phyloP scores from a whole-genome alignment of 139 green algal genomes.

The Micromonas commoda region DNA sequence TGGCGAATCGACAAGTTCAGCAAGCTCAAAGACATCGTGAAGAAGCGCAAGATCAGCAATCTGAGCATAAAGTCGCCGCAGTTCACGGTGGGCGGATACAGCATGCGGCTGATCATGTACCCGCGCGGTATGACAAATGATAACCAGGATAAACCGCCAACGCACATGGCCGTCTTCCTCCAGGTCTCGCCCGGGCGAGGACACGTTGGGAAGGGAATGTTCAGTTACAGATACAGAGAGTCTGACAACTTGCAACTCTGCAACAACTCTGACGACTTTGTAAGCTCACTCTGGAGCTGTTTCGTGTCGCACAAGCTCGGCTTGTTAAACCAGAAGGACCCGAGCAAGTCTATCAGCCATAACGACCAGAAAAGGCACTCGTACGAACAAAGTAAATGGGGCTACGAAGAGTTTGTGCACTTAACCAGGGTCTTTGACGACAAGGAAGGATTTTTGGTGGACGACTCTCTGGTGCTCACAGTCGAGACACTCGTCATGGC shows the following conservation, averaged over 20 bases:
- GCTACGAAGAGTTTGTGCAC: constrained; percentile 65
- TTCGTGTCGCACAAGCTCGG: constrained; percentile 60
- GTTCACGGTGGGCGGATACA: constrained; percentile 53
- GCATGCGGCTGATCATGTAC: constrained; percentile 66
- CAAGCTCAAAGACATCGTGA: constrained; percentile 66
- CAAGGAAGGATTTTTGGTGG: too few relatives aligned
- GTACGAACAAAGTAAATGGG: constrained; percentile 62
- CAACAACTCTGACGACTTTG: too few relatives aligned
- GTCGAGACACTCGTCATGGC: too few relatives aligned
- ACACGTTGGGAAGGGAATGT: too few relatives aligned
- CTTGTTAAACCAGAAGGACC: constrained; percentile 56
- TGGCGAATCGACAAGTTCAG: constrained; percentile 72
- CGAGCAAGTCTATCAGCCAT: constrained; percentile 48
- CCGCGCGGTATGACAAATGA: too few relatives aligned
- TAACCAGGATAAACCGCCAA: constrained; percentile 30
- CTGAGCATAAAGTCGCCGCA: constrained; percentile 63
- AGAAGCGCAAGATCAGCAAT: constrained; percentile 72
- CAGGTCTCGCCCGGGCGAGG: too few relatives aligned
- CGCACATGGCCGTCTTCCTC: constrained; percentile 65
- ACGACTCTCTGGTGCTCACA: too few relatives aligned
- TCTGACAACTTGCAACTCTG: too few relatives aligned
- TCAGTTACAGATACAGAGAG: too few relatives aligned
- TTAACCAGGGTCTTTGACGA: constrained; percentile 61
- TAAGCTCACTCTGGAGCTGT: constrained; percentile 61
- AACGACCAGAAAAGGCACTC: constrained; percentile 65